phyloP scores from a whole-genome alignment of 768 basidiomycete genomes.

The Leccinum subgranulosum region DNA sequence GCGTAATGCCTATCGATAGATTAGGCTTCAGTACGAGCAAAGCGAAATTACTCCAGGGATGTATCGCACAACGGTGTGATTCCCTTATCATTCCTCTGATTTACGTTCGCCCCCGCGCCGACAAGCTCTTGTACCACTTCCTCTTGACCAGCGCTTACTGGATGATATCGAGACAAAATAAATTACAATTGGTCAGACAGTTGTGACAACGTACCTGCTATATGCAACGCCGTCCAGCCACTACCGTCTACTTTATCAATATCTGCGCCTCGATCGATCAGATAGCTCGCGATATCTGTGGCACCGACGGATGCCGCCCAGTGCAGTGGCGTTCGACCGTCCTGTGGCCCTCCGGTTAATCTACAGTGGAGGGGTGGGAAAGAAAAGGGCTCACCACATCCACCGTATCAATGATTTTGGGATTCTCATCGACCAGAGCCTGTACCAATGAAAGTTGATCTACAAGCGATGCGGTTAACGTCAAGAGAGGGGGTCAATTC shows the following conservation, averaged over 20 bases:
- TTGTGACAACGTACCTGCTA: slow-evolving; percentile 51
- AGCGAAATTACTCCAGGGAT: neutral
- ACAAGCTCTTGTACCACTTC: slow-evolving; percentile 72
- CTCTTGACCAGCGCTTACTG: slow-evolving; percentile 81
- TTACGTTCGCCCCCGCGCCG: slow-evolving; percentile 81
- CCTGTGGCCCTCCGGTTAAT: slow-evolving; percentile 38
- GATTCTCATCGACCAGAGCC: slow-evolving; percentile 59
- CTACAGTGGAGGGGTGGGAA: fast-evolving
- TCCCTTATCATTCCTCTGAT: slow-evolving; percentile 77
- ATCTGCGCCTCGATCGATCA: slow-evolving; percentile 69
- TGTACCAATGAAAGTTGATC: slow-evolving; percentile 73
- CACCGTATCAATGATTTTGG: slow-evolving; percentile 54
- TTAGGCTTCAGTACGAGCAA: slow-evolving; percentile 2
- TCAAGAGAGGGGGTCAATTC: neutral
- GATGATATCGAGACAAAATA: slow-evolving; percentile 1
- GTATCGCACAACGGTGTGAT: slow-evolving; percentile 71
- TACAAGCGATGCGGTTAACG: slow-evolving; percentile 20
- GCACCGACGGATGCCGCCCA: slow-evolving; percentile 80
- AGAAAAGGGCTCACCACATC: slow-evolving; percentile 50
- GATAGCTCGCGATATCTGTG: slow-evolving; percentile 60
- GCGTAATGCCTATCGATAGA: slow-evolving; percentile 72
- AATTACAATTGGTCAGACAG: neutral
- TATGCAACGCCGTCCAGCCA: slow-evolving; percentile 80
- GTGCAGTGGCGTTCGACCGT: slow-evolving; percentile 78
- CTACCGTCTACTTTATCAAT: slow-evolving; percentile 59